phyloP scores from a whole-genome alignment of 805 yeast species.

The Metschnikowia proteae region DNA sequence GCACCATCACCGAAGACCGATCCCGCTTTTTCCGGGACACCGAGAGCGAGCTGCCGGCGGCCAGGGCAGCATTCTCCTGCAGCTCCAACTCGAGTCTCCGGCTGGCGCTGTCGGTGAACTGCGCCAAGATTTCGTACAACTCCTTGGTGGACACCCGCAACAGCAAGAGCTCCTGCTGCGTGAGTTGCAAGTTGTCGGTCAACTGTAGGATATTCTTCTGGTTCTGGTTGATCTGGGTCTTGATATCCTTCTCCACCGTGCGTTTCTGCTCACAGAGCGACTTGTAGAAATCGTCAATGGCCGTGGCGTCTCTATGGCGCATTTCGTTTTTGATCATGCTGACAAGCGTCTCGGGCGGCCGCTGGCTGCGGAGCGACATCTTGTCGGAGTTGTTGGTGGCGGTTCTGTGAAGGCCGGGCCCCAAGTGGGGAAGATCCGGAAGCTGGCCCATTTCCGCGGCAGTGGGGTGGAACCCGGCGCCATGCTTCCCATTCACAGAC shows the following conservation, averaged over 20 bases:
- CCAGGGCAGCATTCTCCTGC: slow-evolving; percentile 4
- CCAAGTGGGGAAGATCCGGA: slow-evolving; percentile 20
- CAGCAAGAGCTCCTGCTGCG: slow-evolving; percentile 60
- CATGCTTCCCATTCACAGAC: slow-evolving; percentile 13
- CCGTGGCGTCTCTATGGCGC: slow-evolving; percentile 63
- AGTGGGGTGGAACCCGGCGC: slow-evolving; percentile 7
- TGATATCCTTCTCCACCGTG: slow-evolving; percentile 54
- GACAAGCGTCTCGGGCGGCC: slow-evolving; percentile 13
- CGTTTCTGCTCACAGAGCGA: slow-evolving; percentile 47
- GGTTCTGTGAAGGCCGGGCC: slow-evolving; percentile 17
- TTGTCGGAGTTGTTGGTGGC: slow-evolving; percentile 13
- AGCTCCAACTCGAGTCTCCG: slow-evolving; percentile 42
- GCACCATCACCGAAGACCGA: slow-evolving; percentile 64
- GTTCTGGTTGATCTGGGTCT: slow-evolving; percentile 56
- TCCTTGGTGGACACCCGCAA: slow-evolving; percentile 60
- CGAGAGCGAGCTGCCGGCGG: slow-evolving; percentile 9
- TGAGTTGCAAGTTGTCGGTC: slow-evolving; percentile 55
- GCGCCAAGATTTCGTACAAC: slow-evolving; percentile 53
- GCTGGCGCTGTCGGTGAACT: slow-evolving; percentile 60
- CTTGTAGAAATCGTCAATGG: slow-evolving; percentile 66
- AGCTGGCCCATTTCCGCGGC: slow-evolving; percentile 7
- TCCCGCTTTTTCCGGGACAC: slow-evolving; percentile 38
- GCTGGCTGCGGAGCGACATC: slow-evolving; percentile 12
- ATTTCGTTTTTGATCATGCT: slow-evolving; percentile 36
- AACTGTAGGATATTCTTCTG: slow-evolving; percentile 59